Conservation (phyloP, 768 basidiomycete species). For the Termitomyces sp. region DNA sequence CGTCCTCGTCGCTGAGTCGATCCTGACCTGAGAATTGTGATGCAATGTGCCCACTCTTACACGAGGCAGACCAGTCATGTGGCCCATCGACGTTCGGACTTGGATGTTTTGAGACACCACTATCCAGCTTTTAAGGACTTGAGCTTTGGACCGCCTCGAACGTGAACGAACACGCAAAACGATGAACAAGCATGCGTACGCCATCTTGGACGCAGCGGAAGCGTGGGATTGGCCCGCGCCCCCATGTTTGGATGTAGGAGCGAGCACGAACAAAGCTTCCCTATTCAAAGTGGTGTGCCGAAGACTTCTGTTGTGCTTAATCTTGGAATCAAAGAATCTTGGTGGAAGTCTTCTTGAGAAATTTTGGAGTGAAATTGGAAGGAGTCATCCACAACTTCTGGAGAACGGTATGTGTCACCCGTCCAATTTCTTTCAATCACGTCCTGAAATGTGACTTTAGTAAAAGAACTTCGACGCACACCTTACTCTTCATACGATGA, state of each 20-base stretch:
- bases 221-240: slow-evolving; percentile 15
- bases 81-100: not conserved
- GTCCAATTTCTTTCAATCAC: not conserved
- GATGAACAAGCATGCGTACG: slow-evolving; percentile 14
- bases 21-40: not conserved
- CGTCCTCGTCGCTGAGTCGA: not conserved
- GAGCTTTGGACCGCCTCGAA: not conserved
- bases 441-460: not conserved
- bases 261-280: not conserved
- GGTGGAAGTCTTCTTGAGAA: slow-evolving; percentile 14
- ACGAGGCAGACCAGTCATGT: not conserved
- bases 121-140: not conserved
- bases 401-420: slow-evolving; percentile 13
- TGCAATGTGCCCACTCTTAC: not conserved
- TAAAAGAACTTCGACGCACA: slow-evolving; percentile 10
- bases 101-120: not conserved
- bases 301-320: slow-evolving; percentile 13
- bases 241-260: slow-evolving; percentile 8
- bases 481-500: slow-evolving; percentile 10
- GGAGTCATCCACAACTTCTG: slow-evolving; percentile 15
- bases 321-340: slow-evolving; percentile 14
- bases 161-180: not conserved
- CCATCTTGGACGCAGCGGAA: slow-evolving; percentile 14
- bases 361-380: slow-evolving; percentile 13
- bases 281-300: slow-evolving; percentile 11